Evolutionary conservation across 2,329 filamentous ascomycete genomes (phyloP), one percentile per base, ranked within the genome.

Genomic region (Epichloe glyceriae): DNA sequence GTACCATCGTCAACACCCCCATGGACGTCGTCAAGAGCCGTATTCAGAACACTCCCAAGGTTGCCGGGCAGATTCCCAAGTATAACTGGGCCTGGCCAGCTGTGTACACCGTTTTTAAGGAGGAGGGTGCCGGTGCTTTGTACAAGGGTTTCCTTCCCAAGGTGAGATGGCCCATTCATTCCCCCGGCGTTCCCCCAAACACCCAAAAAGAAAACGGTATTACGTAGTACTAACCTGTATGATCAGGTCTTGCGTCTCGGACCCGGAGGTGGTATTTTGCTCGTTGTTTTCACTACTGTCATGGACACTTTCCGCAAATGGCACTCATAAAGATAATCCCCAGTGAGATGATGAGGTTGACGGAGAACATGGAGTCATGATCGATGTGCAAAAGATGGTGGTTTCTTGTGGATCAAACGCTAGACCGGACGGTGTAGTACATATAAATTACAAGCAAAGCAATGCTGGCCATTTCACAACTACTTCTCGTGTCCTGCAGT

Each of bases 131-230:
- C 65, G 71, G 70, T 46, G 93, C 93, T 39, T 74, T 98, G 53
- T 98, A 98, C 78, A 98, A 97, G 79, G 93, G 93, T 15, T 98
- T 98, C 78, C 64, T 93, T 55, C 93, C 93, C 59, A 98, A 98
- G 80, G 93, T 96, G 75, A 86, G 70, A 66, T 8, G n/a, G 15
- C 4, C 33, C 3, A 15, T 11, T 11, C 22, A 3, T 8, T 1
- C 22, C 22, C 22, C 22, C 20, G 20, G 20, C 20, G 4, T 22
- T 22, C 7, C 14, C 33, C 8, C 14, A 10, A 10, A 30, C 26
- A 30, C 26, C 26, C 26, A 30, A 30, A 30, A 11, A 4, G 0
- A 39, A 30, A n/a, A 52, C 52, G 19, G 52, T 50, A 12, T 20
- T 17, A 34, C 34, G 7, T 44, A 34, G 26, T 51, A 55, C 47